Conservation (phyloP, 176 grass and related monocot genomes). For the Calamus simplicifolius region DNA sequence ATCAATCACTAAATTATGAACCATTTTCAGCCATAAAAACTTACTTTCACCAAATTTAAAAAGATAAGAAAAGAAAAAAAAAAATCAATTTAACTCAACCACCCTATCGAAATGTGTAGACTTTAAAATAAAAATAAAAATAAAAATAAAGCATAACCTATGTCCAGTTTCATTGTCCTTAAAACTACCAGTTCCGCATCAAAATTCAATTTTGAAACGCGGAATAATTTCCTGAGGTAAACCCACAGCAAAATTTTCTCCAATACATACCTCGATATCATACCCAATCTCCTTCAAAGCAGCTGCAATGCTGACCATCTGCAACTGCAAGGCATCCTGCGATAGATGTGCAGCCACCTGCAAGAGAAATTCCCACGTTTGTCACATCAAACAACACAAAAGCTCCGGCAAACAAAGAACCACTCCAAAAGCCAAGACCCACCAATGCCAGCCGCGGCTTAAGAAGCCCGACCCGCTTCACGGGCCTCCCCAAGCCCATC, state of each 20-base stretch:
- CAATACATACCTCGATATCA: slow-evolving; percentile 65
- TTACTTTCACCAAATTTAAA: no score
- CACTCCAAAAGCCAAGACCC: slow-evolving; percentile 8
- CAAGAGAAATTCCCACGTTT: not conserved
- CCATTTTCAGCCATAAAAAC: no score
- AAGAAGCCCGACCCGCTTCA: slow-evolving; percentile 37
- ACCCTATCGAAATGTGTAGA: no score
- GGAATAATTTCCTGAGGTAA: not conserved
- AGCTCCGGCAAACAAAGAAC: not conserved
- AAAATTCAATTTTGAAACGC: no score
- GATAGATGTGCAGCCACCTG: slow-evolving; percentile 78
- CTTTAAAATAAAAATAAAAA: no score
- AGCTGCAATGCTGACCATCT: slow-evolving; percentile 78
- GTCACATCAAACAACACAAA: no score
- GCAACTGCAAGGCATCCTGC: slow-evolving; percentile 64
- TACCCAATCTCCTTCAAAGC: slow-evolving; percentile 76
- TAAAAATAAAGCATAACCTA: no score
- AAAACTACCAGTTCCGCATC: no score
- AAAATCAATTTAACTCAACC: no score
- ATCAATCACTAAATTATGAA: no score
- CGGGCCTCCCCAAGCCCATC: slow-evolving; percentile 30
- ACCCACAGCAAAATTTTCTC: not conserved
- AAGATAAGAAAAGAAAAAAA: no score
- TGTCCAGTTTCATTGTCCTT: no score
- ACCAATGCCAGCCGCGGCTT: slow-evolving; percentile 88